Evolutionary conservation across 768 basidiomycete species (phyloP).

Genomic region (Hirschioporus abietinus): DNA sequence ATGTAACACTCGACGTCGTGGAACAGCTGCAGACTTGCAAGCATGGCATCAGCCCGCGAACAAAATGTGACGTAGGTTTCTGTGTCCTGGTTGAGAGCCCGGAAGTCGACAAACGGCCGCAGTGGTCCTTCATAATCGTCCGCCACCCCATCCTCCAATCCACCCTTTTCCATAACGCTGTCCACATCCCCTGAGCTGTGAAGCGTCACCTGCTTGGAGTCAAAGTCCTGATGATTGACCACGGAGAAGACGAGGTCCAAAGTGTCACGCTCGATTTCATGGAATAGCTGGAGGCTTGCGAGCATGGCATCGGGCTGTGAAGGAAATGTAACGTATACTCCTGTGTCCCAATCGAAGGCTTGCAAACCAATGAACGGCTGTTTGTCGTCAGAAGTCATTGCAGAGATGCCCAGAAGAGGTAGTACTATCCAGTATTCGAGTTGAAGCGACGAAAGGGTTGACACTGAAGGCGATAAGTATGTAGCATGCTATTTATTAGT

Average conservation of each 20-base stretch:
- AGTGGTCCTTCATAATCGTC: no score
- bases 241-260: not conserved
- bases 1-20: not conserved
- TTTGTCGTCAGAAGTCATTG: no score
- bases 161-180: no score
- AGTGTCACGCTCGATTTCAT: not conserved
- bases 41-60: not conserved
- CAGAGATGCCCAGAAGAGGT: no score
- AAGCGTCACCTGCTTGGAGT: not conserved
- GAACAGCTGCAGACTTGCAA: not conserved
- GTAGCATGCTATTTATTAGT: no score
- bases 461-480: no score
- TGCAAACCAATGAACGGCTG: not conserved
- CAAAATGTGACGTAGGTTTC: not conserved
- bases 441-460: no score
- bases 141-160: no score
- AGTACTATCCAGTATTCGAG: no score
- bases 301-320: not conserved
- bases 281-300: not conserved
- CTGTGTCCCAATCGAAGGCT: not conserved
- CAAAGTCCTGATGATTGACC: not conserved
- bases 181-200: not conserved
- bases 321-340: not conserved
- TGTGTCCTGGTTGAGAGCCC: not conserved
- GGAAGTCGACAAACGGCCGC: not conserved